phyloP scores from a whole-genome alignment of 2,329 filamentous ascomycete species.

The Venturia pyrina region DNA sequence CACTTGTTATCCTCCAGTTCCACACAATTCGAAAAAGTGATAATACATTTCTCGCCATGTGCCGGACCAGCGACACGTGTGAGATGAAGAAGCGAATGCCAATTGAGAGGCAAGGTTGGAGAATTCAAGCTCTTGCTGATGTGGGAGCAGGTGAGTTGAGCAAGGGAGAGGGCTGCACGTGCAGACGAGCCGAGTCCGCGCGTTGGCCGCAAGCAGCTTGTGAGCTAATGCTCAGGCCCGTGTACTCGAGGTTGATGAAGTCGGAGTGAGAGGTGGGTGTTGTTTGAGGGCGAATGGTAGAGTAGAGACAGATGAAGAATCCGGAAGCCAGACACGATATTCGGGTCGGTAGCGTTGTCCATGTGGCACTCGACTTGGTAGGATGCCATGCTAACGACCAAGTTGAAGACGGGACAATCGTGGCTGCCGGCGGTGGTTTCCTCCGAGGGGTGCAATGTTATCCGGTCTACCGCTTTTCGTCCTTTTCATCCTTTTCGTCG shows the following conservation, averaged over 20 bases:
- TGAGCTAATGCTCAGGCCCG: neutral
- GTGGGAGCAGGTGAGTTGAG: neutral
- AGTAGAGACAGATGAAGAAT: neutral
- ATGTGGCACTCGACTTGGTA: neutral
- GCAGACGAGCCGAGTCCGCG: neutral
- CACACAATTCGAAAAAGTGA: neutral
- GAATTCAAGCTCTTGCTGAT: no score
- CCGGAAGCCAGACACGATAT: neutral
- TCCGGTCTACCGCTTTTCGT: slow-evolving; percentile 16
- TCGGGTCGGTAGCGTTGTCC: neutral
- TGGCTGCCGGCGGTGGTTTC: neutral
- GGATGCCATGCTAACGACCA: neutral
- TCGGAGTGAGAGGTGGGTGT: neutral
- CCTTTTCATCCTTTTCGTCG: slow-evolving; percentile 27
- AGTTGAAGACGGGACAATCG: neutral
- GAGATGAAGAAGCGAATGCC: neutral
- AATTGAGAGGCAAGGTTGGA: neutral
- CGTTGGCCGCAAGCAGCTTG: neutral
- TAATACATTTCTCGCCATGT: neutral
- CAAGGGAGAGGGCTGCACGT: neutral
- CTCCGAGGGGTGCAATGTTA: neutral
- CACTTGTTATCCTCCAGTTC: neutral
- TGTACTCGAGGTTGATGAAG: neutral
- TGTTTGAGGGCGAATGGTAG: neutral
- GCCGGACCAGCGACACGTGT: neutral